A percentile compares a stretch with the other conserved stretches of the same genome.
Conservation (phyloP, 345 rosid species). For the Pugionium dolabratum region DNA sequence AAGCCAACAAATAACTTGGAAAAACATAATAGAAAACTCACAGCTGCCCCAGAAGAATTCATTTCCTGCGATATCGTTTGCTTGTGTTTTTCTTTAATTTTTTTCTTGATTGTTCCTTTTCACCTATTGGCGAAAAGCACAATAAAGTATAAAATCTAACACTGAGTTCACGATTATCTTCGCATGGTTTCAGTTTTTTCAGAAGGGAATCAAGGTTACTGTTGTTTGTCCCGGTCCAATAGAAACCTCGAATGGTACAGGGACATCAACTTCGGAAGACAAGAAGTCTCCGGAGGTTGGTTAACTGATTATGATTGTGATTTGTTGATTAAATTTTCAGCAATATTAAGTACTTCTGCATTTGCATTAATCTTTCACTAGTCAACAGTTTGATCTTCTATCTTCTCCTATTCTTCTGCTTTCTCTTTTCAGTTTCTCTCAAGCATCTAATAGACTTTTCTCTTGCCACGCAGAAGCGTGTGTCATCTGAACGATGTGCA, state of each 20-base stretch:
- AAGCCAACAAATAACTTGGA: background rate
- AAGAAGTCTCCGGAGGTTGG: slow-evolving; percentile 58
- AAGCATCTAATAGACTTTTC: slow-evolving; percentile 14
- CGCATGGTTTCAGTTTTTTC: slow-evolving; percentile 56
- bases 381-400: background rate
- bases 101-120: background rate
- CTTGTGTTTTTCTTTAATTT: background rate
- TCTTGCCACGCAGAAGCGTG: slow-evolving; percentile 57
- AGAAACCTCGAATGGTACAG: slow-evolving; percentile 64
- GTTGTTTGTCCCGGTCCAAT: slow-evolving; percentile 96
- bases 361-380: background rate
- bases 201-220: slow-evolving; percentile 86
- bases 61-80: background rate
- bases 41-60: slow-evolving; percentile 10
- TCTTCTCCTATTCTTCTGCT: background rate
- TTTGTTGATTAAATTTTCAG: no score
- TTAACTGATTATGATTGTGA: no score
- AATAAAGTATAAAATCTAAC: no score
- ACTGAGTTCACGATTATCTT: slow-evolving; percentile 12
- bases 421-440: no score
- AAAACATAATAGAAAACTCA: background rate
- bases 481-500: slow-evolving; percentile 83
- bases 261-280: slow-evolving; percentile 51
- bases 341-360: background rate
- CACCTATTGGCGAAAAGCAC: no score